phyloP scores from a whole-genome alignment of 2,329 filamentous ascomycete species.

The Xylaria sp. region DNA sequence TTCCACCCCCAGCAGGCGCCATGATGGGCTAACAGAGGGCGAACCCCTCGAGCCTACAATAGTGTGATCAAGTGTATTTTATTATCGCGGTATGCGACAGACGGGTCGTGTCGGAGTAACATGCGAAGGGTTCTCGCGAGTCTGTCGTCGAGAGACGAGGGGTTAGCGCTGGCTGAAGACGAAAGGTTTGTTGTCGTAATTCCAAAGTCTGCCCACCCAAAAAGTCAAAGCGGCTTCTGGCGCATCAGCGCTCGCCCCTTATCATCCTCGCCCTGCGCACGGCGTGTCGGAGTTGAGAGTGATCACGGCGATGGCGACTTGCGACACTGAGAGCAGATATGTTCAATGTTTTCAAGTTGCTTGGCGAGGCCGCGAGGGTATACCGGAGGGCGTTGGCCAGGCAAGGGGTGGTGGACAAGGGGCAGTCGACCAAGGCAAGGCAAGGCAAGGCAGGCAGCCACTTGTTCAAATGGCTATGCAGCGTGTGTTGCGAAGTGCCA shows the following conservation, averaged over 20 bases:
- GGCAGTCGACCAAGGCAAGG: slow-evolving; percentile 10
- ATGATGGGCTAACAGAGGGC: slow-evolving; percentile 50
- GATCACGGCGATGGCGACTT: background rate
- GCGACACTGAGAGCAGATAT: background rate
- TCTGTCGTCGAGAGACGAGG: background rate
- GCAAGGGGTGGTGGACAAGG: slow-evolving; percentile 21
- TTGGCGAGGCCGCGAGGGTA: background rate
- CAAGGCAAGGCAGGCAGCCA: background rate
- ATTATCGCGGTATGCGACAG: slow-evolving; percentile 36
- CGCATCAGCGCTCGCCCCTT: slow-evolving; percentile 28
- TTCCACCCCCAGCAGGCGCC: slow-evolving; percentile 78
- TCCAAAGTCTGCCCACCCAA: slow-evolving; percentile 20
- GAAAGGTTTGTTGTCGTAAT: slow-evolving; percentile 3
- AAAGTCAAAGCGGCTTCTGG: slow-evolving; percentile 15
- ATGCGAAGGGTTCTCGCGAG: slow-evolving; percentile 22
- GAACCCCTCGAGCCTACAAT: slow-evolving; percentile 32
- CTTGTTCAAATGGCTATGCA: background rate
- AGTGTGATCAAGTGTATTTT: slow-evolving; percentile 27
- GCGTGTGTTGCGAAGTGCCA: slow-evolving; percentile 2
- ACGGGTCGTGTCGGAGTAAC: slow-evolving; percentile 19
- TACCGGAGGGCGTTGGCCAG: background rate
- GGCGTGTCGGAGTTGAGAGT: background rate
- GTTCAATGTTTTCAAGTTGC: background rate
- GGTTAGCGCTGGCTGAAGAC: background rate
- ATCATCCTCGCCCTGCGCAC: slow-evolving; percentile 22